phyloP scores from a whole-genome alignment of 192 early-diverging fungal genomes.

The Coemansia sp. region DNA sequence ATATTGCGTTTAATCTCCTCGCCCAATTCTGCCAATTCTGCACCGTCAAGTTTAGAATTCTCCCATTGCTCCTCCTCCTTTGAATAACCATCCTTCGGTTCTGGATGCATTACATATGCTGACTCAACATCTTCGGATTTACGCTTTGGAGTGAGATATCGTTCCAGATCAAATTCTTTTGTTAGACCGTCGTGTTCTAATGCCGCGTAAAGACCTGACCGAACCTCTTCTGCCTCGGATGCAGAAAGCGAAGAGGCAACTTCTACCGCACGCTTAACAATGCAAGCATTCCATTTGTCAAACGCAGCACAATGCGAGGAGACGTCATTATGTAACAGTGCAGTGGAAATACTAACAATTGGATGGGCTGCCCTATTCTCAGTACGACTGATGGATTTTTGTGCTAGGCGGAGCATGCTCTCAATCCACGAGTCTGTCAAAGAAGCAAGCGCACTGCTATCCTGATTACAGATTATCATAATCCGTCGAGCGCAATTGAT shows the following conservation, averaged over 20 bases:
- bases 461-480: background rate
- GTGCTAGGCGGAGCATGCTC: background rate
- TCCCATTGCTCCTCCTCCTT: background rate
- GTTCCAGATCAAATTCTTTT: background rate
- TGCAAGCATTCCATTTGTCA: slow-evolving; percentile 13
- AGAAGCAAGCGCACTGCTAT: background rate
- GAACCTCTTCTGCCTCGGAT: background rate
- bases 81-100: background rate
- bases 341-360: background rate
- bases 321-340: slow-evolving; percentile 11
- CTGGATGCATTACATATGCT: background rate
- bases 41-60: background rate
- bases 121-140: background rate
- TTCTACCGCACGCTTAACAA: background rate
- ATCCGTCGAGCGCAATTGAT: slow-evolving; percentile 12
- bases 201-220: background rate
- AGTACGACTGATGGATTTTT: background rate
- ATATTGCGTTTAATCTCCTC: background rate
- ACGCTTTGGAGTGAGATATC: background rate
- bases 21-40: background rate
- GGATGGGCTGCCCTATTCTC: background rate
- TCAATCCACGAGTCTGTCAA: background rate
- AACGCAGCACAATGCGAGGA: background rate
- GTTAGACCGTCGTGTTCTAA: background rate
- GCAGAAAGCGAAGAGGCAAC: background rate